Base-by-base conservation (phyloP, 169 alveolate species). In the Plasmodium relictum region DNA sequence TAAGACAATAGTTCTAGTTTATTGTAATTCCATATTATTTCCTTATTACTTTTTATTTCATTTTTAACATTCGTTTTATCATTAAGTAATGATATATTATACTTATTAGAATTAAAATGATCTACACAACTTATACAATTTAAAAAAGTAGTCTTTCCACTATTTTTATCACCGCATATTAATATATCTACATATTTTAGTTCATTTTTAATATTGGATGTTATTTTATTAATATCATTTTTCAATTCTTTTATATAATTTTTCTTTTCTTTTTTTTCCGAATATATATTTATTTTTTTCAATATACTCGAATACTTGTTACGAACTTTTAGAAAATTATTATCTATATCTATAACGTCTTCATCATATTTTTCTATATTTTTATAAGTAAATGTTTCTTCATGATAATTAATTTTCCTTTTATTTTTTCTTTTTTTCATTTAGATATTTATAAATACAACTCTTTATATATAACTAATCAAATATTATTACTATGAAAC, bases 111-210 rank as follows among this genome's bases (percentile, higher is more conserved):
- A 12, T 37, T 16, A 26, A 10, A 37, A 4, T 58, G 22, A 16
- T 78, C 89, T 59, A 65, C 69, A 37, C 89, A 78, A n/a, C 89
- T 66, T 78, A 78, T 50, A 48, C 89, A 78, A 65, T 45, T 78
- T 69, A 78, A 65, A 18, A 78, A 78, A 1, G 89, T 78, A 18
- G 89, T 78, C 31, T 78, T 78, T 48, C 89, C 89, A 58, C 89
- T 78, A 42, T 78, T 69, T 41, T 78, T 78, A 50, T 78, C 89
- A 22, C 89, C 89, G 63, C 89, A 78, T 41, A 78, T 66, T 65
- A 78, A 56, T 78, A 78, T 78, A 69, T 78, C 73, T 76, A 78
- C 63, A 70, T 50, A 78, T 69, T 56, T 78, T 22, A 78, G 26
- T 20, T 78, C 89, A 78, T 66, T 45, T 42, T 45, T 70, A 45